phyloP scores from a whole-genome alignment of 1,284 basidiomycete genomes.

The Cerrena zonata region DNA sequence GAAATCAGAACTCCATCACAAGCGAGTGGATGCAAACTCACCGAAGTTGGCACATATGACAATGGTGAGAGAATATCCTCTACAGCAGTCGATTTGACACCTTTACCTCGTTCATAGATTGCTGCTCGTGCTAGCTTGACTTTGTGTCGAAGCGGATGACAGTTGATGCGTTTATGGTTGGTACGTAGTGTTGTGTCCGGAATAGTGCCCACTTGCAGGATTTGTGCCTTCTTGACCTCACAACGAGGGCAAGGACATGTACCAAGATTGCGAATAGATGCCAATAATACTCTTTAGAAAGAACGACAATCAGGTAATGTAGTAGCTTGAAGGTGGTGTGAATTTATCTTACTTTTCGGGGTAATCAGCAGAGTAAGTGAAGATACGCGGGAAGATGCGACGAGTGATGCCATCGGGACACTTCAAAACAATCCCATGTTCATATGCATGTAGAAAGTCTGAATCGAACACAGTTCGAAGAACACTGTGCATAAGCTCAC shows the following conservation, averaged over 20 bases:
- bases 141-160: background rate
- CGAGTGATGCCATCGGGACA: conserved; percentile 15
- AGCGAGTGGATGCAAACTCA: background rate
- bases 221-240: conserved; percentile 12
- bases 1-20: background rate
- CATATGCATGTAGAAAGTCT: conserved; percentile 21
- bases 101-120: background rate
- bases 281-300: conserved; percentile 26
- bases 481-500: conserved; percentile 31
- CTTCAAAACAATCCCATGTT: conserved; percentile 23
- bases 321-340: background rate
- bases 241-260: conserved; percentile 26
- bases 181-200: background rate
- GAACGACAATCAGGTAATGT: background rate
- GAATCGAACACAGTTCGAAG: conserved; percentile 20
- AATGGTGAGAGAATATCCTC: background rate
- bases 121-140: background rate
- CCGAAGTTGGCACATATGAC: background rate
- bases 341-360: conserved; percentile 16
- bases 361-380: conserved; percentile 28
- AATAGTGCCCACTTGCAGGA: background rate
- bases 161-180: background rate
- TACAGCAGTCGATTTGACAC: background rate
- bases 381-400: conserved; percentile 16
- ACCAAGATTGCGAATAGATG: conserved; percentile 23